Base-by-base conservation (phyloP, 345 rosid species). In the Bruguiera parviflora region DNA sequence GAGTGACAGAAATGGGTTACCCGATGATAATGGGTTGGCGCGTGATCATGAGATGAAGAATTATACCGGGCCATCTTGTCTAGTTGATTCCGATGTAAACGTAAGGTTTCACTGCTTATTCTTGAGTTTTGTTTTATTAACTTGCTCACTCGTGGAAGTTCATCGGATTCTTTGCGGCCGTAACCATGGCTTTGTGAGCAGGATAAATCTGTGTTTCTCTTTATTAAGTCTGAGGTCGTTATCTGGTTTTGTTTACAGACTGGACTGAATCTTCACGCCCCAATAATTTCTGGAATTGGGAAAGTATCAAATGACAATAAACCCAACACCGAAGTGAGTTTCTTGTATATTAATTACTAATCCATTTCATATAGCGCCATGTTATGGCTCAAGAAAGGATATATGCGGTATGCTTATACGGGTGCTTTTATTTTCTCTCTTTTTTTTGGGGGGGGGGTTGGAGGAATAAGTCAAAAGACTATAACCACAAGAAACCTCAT, bases 261-360 rank as follows among this genome's bases (percentile, higher is more conserved):
- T 49, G 85, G 86, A 68, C 74, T 84, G 77, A 68, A 71, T 84
- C 84, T 89, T 67, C 75, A 72, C 25, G 71, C 85, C 68, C 75
- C 87, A 55, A 7, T 33, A 33, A 69, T 77, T 61, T 75, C 79
- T 63, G 84, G 86, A 64, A 74, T 67, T 70, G 62, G 76, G 71
- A 81, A 78, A 69, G 39, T 15, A 20, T 66, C 47, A 31, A 69
- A 55, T 24, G 80, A 77, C 32, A 80, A 83, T 5, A 75, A 82
- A 75, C 62, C 84, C 67, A 63, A 76, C 55, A 35, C 75, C 9
- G 84, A 84, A 72, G 92, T 89, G 72, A 77, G 90, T 81, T 59
- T 61, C 13, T 32, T 61, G 35, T 61, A 13, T 20, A 20, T 53
- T 5, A 8, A 55, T 55, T 55, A 5, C 20, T 55, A 55, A 55